phyloP scores from a whole-genome alignment of 768 basidiomycete genomes.

The Pleurotus ostreatus region DNA sequence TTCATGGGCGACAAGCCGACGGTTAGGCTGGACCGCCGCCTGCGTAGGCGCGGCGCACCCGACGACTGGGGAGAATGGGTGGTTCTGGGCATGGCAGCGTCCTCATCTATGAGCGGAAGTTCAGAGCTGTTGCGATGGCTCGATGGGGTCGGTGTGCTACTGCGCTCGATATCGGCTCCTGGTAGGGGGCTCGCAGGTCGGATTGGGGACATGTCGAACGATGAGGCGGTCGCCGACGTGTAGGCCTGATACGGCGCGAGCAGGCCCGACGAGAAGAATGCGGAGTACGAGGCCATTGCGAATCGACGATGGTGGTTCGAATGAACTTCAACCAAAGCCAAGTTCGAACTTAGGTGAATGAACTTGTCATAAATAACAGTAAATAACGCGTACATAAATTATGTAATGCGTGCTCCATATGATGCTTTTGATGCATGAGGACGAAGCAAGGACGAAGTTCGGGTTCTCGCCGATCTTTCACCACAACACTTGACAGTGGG shows the following conservation, averaged over 20 bases:
- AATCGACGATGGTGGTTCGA: conserved; percentile 5
- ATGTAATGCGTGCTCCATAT: not conserved
- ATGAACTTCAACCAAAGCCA: not conserved
- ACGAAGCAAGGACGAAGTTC: too few species aligned
- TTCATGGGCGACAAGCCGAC: conserved; percentile 49
- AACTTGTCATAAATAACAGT: not conserved
- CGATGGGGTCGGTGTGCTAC: conserved; percentile 31
- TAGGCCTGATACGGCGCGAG: conserved; percentile 42
- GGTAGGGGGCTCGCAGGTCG: conserved; percentile 13
- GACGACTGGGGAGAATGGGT: conserved; percentile 26
- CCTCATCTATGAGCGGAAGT: conserved; percentile 17
- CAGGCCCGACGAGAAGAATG: conserved; percentile 69
- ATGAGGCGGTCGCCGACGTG: conserved; percentile 9
- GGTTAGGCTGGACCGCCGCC: conserved; percentile 62
- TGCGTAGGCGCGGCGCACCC: conserved; percentile 43
- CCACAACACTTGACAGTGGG: too few species aligned
- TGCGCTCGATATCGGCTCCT: conserved; percentile 22
- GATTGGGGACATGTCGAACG: conserved; percentile 17
- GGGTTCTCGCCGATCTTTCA: too few species aligned
- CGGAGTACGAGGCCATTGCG: conserved; percentile 47
- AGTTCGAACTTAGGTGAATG: not conserved
- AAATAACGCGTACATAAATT: conserved; percentile 9
- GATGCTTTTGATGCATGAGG: too few species aligned
- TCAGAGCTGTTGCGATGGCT: conserved; percentile 14
- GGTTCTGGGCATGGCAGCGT: conserved; percentile 17